Percentiles rank a stretch among this genome's conserved stretches.
phyloP scores from a whole-genome alignment of 164 flowering plant species.

The Aristolochia californica region DNA sequence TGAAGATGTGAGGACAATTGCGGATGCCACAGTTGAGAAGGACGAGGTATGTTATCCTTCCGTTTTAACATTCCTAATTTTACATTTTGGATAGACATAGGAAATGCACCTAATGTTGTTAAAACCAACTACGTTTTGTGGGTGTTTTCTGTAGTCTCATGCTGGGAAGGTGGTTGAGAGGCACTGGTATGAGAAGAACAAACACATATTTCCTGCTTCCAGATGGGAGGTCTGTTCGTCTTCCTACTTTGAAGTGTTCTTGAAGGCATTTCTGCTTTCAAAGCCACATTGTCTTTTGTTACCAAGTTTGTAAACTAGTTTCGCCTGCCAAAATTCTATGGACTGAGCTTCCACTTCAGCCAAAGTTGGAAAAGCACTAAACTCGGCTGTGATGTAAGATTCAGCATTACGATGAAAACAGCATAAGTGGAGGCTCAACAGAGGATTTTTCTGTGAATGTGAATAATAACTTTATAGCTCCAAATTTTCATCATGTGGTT shows the following conservation, averaged over 20 bases:
- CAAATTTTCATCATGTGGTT: background rate
- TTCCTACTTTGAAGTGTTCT: background rate
- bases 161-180: slow-evolving; percentile 99
- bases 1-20: slow-evolving; percentile 92
- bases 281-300: background rate
- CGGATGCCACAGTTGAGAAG: slow-evolving; percentile 95
- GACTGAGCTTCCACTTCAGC: no score
- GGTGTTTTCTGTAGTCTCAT: slow-evolving; percentile 59
- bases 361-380: no score
- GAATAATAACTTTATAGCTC: background rate
- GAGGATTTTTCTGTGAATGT: background rate
- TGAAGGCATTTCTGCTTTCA: background rate
- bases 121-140: background rate
- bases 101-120: background rate
- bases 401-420: background rate
- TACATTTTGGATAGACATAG: background rate
- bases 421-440: background rate
- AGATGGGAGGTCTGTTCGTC: slow-evolving; percentile 79
- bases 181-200: slow-evolving; percentile 99
- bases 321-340: no score
- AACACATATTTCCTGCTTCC: slow-evolving; percentile 97
- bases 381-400: no score
- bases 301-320: background rate
- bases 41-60: slow-evolving; percentile 63
- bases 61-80: background rate